Base-by-base conservation (phyloP, 306 rosid genomes). In the Arachis stenosperma region DNA sequence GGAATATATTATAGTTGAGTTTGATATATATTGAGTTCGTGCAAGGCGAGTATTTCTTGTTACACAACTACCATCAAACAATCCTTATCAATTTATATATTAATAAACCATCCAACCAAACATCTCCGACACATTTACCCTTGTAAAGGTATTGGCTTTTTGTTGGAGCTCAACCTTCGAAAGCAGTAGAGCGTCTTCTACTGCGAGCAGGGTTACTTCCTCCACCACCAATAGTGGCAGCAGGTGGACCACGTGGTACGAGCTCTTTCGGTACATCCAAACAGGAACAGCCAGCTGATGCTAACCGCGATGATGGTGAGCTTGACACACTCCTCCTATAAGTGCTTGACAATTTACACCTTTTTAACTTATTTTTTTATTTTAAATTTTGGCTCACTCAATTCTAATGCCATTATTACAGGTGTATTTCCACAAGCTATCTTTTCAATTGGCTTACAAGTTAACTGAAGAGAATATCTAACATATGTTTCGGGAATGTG, bases 121-220 rank as follows among this genome's bases (percentile, higher is more conserved):
- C 57, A 33, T 81, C 15, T 71, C 65, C 55, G 12, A 37, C 36
- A 15, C 30, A 22, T 7, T 41, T 53, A 52, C 53, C 33, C 9
- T 75, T 76, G 27, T 70, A 68, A 73, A 93, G 98, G 88, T 89
- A 93, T 75, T 93, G 98, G 98, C 85, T 93, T 12, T 89, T 96
- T 64, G 92, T 93, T 71, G 98, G 98, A 44, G 98, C 98, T 77
- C 89, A 89, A 81, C 97, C 98, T 74, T 88, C 98, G 30, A 94
- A 93, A 2, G 80, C 96, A 10, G 86, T 90, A n/a, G 86, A 89
- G 80, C 80, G 86, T 46, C 76, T 93, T 71, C 88, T 90, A 51
- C 82, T 81, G 75, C 72, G 86, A 70, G 81, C 97, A n/a, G 97
- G 98, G 66, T 4, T 90, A 65, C 67, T 86, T 10, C 92, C 90